Evolutionary conservation across 192 early-diverging fungal genomes (phyloP), one percentile per base, ranked within the genome.

Genomic region (Linnemannia schmuckeri): DNA sequence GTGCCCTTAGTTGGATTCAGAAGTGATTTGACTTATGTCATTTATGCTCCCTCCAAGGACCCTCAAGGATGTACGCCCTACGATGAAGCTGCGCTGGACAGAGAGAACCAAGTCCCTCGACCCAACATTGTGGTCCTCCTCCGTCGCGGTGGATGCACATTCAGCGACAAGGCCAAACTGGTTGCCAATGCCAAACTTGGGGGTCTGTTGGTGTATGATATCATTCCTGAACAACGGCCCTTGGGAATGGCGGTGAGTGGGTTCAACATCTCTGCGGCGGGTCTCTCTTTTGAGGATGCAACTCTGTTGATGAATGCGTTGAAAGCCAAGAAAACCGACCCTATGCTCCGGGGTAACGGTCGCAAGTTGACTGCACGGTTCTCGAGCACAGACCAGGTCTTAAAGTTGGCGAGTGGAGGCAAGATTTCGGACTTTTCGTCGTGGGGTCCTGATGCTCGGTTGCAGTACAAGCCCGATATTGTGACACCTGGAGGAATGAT

Each of bases 361-460:
- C 8, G 6, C 30, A 38, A 63, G 44, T 15, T 81, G 9, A 70
- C 76, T 7, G 85, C 93, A n/a, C 83, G 83, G 3, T 94, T 95
- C 68, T 90, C 90, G 37, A 85, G 88, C 77, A 72, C 87, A 18
- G 80, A 89, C 1, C 82, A 88, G 27, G 78, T 91, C 24, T 70
- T 87, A 27, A 74, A 76, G 15, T 79, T 93, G 72, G 82, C 90
- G 2, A 85, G 92, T 20, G 94, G 91, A n/a, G 93, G 93, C 61
- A 94, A 90, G 44, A 88, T 96, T 22, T 96, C 96, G 17, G 79
- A 81, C 79, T 97, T 95, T 77, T 94, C 94, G 30, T 94, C 94
- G 24, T 92, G 91, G 79, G 97, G 97, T 40, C 93, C 95, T 0
- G 93, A 91, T 70, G 90, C 89, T 44, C 91, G 95, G 68, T 83